Evolutionary conservation across 306 rosid species (phyloP).

Genomic region (Crataegus laevigata): DNA sequence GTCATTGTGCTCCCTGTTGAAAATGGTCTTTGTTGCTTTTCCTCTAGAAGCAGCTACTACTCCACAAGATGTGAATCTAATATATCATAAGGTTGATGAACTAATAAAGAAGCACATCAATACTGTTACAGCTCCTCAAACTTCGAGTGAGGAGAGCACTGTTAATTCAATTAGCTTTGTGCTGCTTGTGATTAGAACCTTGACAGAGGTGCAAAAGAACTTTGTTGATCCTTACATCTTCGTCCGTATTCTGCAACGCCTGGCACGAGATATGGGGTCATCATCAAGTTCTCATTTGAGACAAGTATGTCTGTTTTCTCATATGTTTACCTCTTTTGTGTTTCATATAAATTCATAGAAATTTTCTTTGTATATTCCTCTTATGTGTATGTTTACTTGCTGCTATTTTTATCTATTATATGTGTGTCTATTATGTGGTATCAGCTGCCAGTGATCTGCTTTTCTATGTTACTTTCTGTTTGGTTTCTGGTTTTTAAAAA

Average conservation of each 20-base stretch:
- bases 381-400: background rate
- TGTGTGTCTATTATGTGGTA: background rate
- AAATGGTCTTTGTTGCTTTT: constrained; percentile 92
- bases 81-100: constrained; percentile 89
- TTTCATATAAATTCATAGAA: background rate
- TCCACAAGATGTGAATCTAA: constrained; percentile 64
- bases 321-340: background rate
- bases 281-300: constrained; percentile 70
- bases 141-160: constrained; percentile 73
- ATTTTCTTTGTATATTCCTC: background rate
- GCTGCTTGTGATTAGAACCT: constrained; percentile 80
- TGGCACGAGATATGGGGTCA: constrained; percentile 92
- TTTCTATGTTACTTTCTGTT: background rate
- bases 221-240: constrained; percentile 65
- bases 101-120: constrained; percentile 79
- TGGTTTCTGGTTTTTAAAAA: background rate
- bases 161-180: constrained; percentile 73
- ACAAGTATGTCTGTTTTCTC: constrained; percentile 54
- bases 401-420: background rate
- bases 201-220: constrained; percentile 90
- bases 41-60: constrained; percentile 77
- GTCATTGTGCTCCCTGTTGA: constrained; percentile 88
- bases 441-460: background rate
- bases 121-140: constrained; percentile 62
- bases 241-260: constrained; percentile 90